Conservation (phyloP, 2,329 filamentous ascomycete genomes). For the Raffaelea arxii region DNA sequence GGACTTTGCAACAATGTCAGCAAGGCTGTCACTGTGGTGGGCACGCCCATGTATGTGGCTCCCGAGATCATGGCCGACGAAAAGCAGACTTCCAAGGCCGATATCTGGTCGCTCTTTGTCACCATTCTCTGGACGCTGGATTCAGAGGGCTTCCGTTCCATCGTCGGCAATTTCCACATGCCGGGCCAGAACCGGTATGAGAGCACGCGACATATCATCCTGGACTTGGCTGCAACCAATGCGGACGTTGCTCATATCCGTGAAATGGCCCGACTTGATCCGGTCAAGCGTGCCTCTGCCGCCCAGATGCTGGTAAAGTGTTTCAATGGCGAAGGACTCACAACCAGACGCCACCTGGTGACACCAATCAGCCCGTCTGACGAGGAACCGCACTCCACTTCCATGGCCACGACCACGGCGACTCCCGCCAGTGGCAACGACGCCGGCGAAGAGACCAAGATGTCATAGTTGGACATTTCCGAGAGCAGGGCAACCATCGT, state of each 20-base stretch:
- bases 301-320: conserved; percentile 4
- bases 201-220: too few species aligned
- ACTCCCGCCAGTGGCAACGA: background rate
- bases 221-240: too few species aligned
- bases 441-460: too few species aligned
- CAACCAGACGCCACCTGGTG: background rate
- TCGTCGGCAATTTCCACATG: too few species aligned
- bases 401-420: too few species aligned
- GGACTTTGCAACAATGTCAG: background rate
- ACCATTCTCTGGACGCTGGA: background rate
- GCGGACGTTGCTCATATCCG: background rate
- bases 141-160: background rate
- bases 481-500: too few species aligned
- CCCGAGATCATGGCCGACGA: background rate
- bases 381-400: background rate
- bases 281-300: conserved; percentile 1
- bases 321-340: conserved; percentile 2
- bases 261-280: background rate
- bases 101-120: background rate
- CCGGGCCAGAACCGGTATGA: too few species aligned
- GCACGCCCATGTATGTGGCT: background rate
- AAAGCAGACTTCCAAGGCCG: background rate
- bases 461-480: too few species aligned
- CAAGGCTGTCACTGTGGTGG: background rate
- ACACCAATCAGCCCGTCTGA: background rate